A percentile compares a stretch with the other conserved stretches of the same genome.
Conservation (phyloP, 441 rosid genomes). For the Corymbia citriodora region DNA sequence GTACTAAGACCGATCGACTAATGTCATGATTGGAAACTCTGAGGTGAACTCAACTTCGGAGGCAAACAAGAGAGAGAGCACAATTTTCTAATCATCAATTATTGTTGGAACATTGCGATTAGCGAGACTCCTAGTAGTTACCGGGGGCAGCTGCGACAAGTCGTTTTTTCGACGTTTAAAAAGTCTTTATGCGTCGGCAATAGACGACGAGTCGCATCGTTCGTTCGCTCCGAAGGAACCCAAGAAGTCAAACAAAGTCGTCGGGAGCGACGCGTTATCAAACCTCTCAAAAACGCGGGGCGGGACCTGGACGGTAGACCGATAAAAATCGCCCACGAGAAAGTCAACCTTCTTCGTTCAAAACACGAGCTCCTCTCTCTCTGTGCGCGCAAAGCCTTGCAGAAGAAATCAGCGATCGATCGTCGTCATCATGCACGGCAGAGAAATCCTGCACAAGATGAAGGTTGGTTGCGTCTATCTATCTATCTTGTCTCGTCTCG, state of each 20-base stretch:
- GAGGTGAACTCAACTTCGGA: neutral
- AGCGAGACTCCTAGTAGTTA: neutral
- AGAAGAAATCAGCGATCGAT: neutral
- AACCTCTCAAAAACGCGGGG: neutral
- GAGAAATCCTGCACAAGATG: slow-evolving; percentile 56
- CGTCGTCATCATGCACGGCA: slow-evolving; percentile 27
- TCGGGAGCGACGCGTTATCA: slow-evolving; percentile 33
- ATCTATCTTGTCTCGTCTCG: neutral
- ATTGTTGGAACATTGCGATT: neutral
- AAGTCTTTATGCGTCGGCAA: neutral
- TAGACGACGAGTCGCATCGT: neutral
- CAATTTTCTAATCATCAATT: neutral
- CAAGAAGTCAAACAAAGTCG: slow-evolving; percentile 18
- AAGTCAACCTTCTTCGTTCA: slow-evolving; percentile 14
- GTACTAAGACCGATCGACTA: neutral
- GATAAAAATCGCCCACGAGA: slow-evolving; percentile 7
- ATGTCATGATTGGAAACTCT: neutral
- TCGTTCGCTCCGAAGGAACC: too few species aligned
- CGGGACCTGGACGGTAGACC: neutral
- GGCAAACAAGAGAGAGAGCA: neutral
- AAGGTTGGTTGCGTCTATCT: slow-evolving; percentile 27
- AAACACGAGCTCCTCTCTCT: neutral
- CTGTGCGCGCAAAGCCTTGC: neutral
- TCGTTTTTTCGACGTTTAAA: neutral
- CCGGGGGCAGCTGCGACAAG: neutral